Percentiles rank a stretch among this genome's conserved stretches.
Evolutionary conservation across 345 rosid species (phyloP).

Genomic region (Camelina sativa): DNA sequence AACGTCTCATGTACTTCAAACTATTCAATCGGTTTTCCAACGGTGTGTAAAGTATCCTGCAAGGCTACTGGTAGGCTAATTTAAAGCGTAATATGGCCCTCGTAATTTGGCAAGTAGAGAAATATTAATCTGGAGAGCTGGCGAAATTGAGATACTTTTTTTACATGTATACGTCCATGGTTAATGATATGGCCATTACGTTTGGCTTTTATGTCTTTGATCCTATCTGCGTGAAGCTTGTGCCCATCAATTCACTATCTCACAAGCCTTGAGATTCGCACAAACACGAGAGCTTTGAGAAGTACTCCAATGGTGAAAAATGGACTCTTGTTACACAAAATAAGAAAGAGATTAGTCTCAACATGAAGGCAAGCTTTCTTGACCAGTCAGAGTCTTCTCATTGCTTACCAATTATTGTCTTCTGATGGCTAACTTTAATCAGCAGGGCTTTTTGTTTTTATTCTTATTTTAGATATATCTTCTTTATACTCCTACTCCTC

Average conservation of each 20-base stretch:
- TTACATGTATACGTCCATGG: not conserved
- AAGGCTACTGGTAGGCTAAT: slow-evolving; percentile 17
- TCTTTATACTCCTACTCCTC: too few relatives aligned
- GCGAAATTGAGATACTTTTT: not conserved
- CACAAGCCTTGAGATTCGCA: not conserved
- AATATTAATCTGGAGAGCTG: not conserved
- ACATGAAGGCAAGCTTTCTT: not conserved
- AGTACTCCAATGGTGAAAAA: not conserved
- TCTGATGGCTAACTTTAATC: too few relatives aligned
- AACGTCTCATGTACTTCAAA: slow-evolving; percentile 26
- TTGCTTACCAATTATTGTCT: too few relatives aligned
- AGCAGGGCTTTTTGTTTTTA: too few relatives aligned
- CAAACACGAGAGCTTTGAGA: not conserved
- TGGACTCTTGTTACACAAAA: not conserved
- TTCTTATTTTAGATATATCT: too few relatives aligned
- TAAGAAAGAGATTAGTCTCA: too few relatives aligned
- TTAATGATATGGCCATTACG: too few relatives aligned
- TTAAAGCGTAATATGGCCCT: not conserved
- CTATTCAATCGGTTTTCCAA: slow-evolving; percentile 7
- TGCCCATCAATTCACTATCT: not conserved
- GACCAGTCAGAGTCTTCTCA: not conserved
- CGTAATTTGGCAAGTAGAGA: not conserved
- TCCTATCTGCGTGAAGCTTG: not conserved
- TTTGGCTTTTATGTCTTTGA: too few relatives aligned
- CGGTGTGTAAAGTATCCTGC: slow-evolving; percentile 15